A percentile compares a stretch with the other conserved stretches of the same genome.
These are phyloP conservation scores for Alternaria sp. DNA, from an alignment of 2,329 filamentous ascomycete genomes.

Conservation along the genomic window DNA sequence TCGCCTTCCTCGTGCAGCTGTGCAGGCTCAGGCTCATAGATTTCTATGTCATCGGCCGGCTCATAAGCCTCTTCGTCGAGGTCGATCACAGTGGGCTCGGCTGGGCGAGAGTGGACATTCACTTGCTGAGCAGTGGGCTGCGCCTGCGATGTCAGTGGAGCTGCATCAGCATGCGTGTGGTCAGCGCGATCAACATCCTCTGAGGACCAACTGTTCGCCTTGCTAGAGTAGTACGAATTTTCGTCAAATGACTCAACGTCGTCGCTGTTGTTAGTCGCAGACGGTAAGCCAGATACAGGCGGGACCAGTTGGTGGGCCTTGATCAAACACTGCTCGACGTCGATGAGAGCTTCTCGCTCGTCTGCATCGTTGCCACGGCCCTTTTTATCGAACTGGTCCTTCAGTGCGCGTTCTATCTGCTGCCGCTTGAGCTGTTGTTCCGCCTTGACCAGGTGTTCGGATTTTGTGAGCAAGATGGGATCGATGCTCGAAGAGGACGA, in stretches of 20 bases:
- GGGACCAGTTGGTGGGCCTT: constrained; percentile 76
- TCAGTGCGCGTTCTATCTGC: constrained; percentile 77
- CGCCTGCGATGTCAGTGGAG: constrained; percentile 35
- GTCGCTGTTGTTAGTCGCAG: constrained; percentile 65
- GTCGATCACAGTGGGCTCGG: constrained; percentile 40
- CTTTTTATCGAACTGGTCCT: constrained; percentile 74
- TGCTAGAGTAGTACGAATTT: constrained; percentile 95
- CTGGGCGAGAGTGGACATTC: constrained; percentile 18
- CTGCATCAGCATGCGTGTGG: constrained; percentile 38
- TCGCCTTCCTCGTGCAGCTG: constrained; percentile 36
- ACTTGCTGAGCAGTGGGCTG: constrained; percentile 30
- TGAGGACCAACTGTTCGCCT: constrained; percentile 76
- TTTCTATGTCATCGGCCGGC: constrained; percentile 48
- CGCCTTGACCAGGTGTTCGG: constrained; percentile 80
- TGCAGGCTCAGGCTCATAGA: constrained; percentile 44
- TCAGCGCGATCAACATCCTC: constrained; percentile 49
- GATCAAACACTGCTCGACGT: constrained; percentile 51
- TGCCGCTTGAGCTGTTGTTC: constrained; percentile 81
- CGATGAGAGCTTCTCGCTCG: constrained; percentile 53
- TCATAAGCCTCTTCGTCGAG: constrained; percentile 48
- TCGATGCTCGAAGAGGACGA: constrained; percentile 72
- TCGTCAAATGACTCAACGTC: constrained; percentile 86
- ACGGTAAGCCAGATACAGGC: constrained; percentile 65
- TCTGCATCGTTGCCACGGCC: constrained; percentile 57
- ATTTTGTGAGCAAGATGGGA: constrained; percentile 84